These are phyloP conservation scores for Aspergillus heteromorphus DNA, from an alignment of 495 filamentous ascomycete species.

Conservation along the genomic window DNA sequence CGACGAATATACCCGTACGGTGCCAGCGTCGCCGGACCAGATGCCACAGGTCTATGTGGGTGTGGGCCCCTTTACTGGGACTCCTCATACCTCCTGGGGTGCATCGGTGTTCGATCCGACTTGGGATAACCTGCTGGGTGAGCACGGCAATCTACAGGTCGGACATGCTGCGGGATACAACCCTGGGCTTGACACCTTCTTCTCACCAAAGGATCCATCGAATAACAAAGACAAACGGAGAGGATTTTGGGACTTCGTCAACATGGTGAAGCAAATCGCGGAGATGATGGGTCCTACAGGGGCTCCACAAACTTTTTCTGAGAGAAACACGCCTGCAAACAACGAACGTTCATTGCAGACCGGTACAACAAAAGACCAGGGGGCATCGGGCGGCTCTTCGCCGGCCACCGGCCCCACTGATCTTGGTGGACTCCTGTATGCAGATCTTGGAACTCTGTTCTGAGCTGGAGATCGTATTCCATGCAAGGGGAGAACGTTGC, in stretches of 20 bases:
- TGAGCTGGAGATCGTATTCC: conserved; percentile 5
- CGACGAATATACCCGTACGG: conserved; percentile 39
- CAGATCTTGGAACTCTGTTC: conserved; percentile 33
- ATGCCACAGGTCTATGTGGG: conserved; percentile 2
- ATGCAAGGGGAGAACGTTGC: neutral
- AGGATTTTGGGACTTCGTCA: conserved; percentile 32
- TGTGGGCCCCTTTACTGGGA: conserved; percentile 15
- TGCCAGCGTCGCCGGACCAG: neutral
- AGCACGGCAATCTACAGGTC: conserved; percentile 25
- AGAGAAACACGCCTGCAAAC: neutral
- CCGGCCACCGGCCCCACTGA: neutral
- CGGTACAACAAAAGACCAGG: neutral
- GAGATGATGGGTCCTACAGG: conserved; percentile 20
- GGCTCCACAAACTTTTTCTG: neutral
- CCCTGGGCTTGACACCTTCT: conserved; percentile 40
- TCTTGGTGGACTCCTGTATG: conserved; percentile 16
- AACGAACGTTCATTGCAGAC: neutral
- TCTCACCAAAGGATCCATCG: conserved; percentile 22
- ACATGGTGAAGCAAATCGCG: conserved; percentile 25
- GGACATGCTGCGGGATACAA: conserved; percentile 35
- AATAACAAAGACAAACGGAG: conserved; percentile 5
- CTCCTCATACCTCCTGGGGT: conserved; percentile 32
- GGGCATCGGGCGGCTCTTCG: neutral
- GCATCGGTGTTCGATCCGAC: conserved; percentile 43
- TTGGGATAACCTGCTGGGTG: conserved; percentile 45